Evolutionary conservation across 495 filamentous ascomycete species (phyloP), one percentile per base, ranked within the genome.

Genomic region (Neurospora sp.): DNA sequence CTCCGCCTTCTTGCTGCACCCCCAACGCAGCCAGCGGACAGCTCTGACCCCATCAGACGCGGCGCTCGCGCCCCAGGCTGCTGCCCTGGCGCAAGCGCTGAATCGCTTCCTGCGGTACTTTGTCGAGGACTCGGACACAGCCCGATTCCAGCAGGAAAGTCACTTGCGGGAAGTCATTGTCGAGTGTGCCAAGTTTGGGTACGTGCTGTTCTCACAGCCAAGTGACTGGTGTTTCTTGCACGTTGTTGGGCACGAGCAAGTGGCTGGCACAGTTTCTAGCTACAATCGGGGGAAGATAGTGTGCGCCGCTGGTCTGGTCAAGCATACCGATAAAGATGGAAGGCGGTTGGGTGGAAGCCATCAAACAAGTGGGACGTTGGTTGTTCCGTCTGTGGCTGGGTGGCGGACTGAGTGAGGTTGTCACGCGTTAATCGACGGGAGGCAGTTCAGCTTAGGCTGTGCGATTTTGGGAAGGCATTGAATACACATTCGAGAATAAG

Each of bases 1-100:
- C 7, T 81, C 82, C 10, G 78, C 81, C 9, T 83, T 79, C 70
- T 69, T 83, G 11, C 79, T 83, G 42, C 79, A 82, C 69, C 73
- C 79, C 12, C 69, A 68, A 4, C 79, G 80, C 46, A 79, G 79
- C 70, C 75, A 81, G 39, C 75, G 80, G n/a, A 81, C 78, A 14
- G 68, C 81, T 2, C 74, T 82, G n/a, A 70, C 72, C 10, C 76
- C 76, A 0, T 76, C 77, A 2, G 75, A 78, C 42, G 71, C 76
- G 8, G 68, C 77, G 14, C 75, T 78, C 68, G 78, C 77, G 11
- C 76, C 74, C 11, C 73, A 80, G 71, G 81, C 80, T 6, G 70
- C 78, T n/a, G 48, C 70, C 18, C 71, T 82, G 16, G 75, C 80
- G 3, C 42, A 71, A 12, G 74, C 76, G 8, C 71, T 83, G 6